A percentile compares a stretch with the other conserved stretches of the same genome.
phyloP scores from a whole-genome alignment of 2,329 filamentous ascomycete genomes.

The Eurotiales sp. region DNA sequence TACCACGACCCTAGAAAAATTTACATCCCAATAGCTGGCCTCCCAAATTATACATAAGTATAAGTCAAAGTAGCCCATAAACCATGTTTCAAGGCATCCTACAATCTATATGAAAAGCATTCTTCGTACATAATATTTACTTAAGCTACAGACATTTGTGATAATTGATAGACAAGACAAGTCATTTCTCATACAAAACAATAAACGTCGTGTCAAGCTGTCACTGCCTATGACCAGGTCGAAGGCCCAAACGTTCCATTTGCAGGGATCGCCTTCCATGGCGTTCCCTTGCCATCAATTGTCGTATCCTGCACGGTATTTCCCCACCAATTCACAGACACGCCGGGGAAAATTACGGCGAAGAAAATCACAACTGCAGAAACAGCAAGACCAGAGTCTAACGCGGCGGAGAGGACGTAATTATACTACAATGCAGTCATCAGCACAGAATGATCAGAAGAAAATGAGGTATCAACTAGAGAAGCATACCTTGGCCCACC shows the following conservation, averaged over 20 bases:
- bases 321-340: slow-evolving; percentile 40
- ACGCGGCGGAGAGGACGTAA: slow-evolving; percentile 42
- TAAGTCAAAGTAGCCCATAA: too few species aligned
- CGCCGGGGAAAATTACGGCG: slow-evolving; percentile 39
- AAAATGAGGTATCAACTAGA: background rate
- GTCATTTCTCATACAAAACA: too few species aligned
- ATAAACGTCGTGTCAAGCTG: too few species aligned
- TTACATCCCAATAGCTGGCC: too few species aligned
- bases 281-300: slow-evolving; percentile 40
- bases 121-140: too few species aligned
- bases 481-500: slow-evolving; percentile 20
- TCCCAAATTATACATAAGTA: too few species aligned
- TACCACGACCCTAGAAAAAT: too few species aligned
- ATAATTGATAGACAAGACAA: too few species aligned
- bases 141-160: too few species aligned
- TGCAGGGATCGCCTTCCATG: slow-evolving; percentile 22
- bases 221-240: slow-evolving; percentile 3
- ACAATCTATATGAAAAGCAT: too few species aligned
- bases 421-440: slow-evolving; percentile 25
- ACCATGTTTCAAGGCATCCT: too few species aligned
- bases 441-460: too few species aligned
- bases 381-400: slow-evolving; percentile 41
- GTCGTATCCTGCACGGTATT: slow-evolving; percentile 36
- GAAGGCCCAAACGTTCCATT: slow-evolving; percentile 13
- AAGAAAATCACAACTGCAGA: slow-evolving; percentile 46